A percentile compares a stretch with the other conserved stretches of the same genome.
phyloP scores from a whole-genome alignment of 768 basidiomycete genomes.

The Pholiota molesta region DNA sequence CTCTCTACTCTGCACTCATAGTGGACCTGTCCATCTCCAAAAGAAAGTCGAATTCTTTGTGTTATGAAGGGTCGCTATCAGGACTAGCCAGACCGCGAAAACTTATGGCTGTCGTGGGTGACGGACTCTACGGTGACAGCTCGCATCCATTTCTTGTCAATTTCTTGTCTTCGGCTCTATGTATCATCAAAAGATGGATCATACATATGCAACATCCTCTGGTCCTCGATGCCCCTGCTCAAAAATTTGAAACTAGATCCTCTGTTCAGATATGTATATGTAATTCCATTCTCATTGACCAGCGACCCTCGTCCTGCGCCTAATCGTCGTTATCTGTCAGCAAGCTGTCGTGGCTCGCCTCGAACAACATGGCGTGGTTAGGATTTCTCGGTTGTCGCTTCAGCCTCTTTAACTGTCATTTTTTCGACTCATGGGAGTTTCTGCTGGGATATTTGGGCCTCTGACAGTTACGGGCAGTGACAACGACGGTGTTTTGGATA shows the following conservation, averaged over 20 bases:
- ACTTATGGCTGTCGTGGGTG: too few species aligned
- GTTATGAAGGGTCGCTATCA: too few species aligned
- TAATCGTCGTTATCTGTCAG: not conserved
- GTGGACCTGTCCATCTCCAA: too few species aligned
- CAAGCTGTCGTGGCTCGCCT: not conserved
- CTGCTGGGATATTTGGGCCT: not conserved
- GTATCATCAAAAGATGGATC: not conserved
- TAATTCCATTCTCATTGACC: not conserved
- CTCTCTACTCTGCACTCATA: too few species aligned
- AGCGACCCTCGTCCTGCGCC: not conserved
- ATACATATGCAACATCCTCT: not conserved
- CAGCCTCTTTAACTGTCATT: not conserved
- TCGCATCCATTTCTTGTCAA: too few species aligned
- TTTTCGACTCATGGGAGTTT: not conserved
- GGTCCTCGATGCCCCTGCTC: constrained; percentile 1
- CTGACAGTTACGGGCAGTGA: not conserved
- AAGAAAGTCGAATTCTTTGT: too few species aligned
- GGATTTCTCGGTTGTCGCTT: not conserved
- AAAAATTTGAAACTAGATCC: not conserved
- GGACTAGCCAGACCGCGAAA: too few species aligned
- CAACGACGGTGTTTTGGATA: too few species aligned
- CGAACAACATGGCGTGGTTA: not conserved
- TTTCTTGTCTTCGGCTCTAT: too few species aligned
- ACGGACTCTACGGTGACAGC: too few species aligned
- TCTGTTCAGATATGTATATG: not conserved